Evolutionary conservation across 257 asterid genomes (phyloP).

Genomic region (Hygrophila difformis): DNA sequence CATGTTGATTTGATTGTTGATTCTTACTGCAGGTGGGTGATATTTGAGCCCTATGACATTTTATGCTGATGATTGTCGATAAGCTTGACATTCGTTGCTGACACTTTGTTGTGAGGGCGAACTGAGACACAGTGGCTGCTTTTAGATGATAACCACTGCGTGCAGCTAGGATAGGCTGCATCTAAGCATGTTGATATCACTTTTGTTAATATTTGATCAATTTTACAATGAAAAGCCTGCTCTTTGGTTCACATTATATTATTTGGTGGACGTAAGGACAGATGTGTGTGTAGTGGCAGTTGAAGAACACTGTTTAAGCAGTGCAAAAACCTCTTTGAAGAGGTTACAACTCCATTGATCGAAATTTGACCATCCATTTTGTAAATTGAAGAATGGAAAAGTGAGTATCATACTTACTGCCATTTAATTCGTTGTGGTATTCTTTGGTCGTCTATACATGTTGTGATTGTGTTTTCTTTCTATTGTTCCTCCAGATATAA

Average conservation of each 20-base stretch:
- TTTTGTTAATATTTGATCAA: slow-evolving; percentile 53
- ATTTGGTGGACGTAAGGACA: slow-evolving; percentile 40
- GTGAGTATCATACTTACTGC: slow-evolving; percentile 26
- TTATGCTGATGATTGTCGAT: slow-evolving; percentile 10
- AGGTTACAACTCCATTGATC: slow-evolving; percentile 56
- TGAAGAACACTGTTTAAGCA: slow-evolving; percentile 54
- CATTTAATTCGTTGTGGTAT: background rate
- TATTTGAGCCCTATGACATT: slow-evolving; percentile 16
- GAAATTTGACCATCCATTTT: slow-evolving; percentile 18
- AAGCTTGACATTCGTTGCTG: slow-evolving; percentile 15
- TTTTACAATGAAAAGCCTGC: slow-evolving; percentile 57
- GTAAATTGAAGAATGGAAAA: slow-evolving; percentile 58
- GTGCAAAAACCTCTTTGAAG: slow-evolving; percentile 54
- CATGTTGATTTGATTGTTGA: slow-evolving; percentile 11
- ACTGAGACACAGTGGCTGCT: slow-evolving; percentile 25
- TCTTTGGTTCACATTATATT: slow-evolving; percentile 45
- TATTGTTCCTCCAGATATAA: slow-evolving; percentile 49
- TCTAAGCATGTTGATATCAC: slow-evolving; percentile 76
- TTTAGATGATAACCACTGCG: slow-evolving; percentile 56
- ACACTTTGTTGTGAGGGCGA: slow-evolving; percentile 18
- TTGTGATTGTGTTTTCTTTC: slow-evolving; percentile 1
- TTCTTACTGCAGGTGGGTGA: slow-evolving; percentile 29
- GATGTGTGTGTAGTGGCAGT: slow-evolving; percentile 35
- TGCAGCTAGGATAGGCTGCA: slow-evolving; percentile 97
- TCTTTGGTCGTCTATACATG: no score